phyloP scores from a whole-genome alignment of 345 rosid species.

The Eucalyptus leucophloia region DNA sequence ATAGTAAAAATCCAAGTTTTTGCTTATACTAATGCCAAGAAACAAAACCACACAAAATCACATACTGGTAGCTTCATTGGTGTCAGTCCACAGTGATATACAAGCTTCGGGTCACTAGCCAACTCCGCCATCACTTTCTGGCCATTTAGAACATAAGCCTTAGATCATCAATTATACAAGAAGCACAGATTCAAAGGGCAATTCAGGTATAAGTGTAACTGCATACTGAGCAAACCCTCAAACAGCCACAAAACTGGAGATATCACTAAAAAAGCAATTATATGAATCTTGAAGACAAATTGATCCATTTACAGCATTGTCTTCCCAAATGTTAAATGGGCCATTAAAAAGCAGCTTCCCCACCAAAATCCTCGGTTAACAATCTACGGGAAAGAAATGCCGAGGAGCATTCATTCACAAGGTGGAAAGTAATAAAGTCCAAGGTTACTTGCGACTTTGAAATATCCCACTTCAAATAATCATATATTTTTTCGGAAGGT shows the following conservation, averaged over 20 bases:
- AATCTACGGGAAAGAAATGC: neutral
- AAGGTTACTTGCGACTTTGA: neutral
- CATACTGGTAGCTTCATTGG: conserved; percentile 90
- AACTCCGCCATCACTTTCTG: conserved; percentile 69
- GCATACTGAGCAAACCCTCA: neutral
- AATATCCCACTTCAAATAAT: neutral
- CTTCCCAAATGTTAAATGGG: neutral
- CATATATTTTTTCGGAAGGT: neutral
- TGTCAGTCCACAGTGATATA: conserved; percentile 86
- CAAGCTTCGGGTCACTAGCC: conserved; percentile 80
- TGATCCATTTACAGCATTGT: neutral
- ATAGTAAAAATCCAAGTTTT: neutral
- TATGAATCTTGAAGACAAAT: neutral
- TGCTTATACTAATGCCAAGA: neutral
- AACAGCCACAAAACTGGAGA: neutral
- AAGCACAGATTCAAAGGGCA: neutral
- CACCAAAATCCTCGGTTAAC: neutral
- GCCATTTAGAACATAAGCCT: neutral
- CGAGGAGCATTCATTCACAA: neutral
- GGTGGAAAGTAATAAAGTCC: neutral
- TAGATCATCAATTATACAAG: neutral
- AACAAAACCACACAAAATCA: neutral
- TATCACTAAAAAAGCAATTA: neutral
- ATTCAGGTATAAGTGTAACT: neutral
- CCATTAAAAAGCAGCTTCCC: neutral